These are phyloP conservation scores for Botrytis deweyae DNA, from an alignment of 2,329 filamentous ascomycete species.

Conservation along the genomic window DNA sequence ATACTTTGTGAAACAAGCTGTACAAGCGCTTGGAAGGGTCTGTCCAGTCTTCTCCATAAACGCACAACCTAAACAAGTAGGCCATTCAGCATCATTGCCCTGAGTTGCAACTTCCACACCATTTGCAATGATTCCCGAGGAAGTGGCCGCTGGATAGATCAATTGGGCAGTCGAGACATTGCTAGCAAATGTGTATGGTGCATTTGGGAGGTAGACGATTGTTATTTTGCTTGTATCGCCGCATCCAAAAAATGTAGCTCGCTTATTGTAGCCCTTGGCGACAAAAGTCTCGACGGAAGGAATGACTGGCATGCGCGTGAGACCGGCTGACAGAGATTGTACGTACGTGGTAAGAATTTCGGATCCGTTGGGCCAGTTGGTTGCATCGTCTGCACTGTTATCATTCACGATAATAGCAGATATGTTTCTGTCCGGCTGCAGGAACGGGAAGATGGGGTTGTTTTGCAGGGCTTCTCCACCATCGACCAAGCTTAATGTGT, in stretches of 20 bases:
- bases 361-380: conserved; percentile 44
- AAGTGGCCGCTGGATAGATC: conserved; percentile 41
- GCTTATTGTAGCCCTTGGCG: conserved; percentile 33
- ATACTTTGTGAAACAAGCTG: conserved; percentile 44
- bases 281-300: conserved; percentile 42
- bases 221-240: conserved; percentile 32
- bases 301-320: conserved; percentile 47
- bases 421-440: conserved; percentile 43
- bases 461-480: conserved; percentile 48
- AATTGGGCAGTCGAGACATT: conserved; percentile 39
- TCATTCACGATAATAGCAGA: conserved; percentile 48
- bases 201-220: conserved; percentile 44
- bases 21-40: conserved; percentile 40
- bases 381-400: conserved; percentile 46
- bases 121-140: conserved; percentile 44
- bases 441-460: conserved; percentile 49
- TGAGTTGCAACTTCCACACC: conserved; percentile 43
- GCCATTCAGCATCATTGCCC: conserved; percentile 39
- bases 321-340: conserved; percentile 26
- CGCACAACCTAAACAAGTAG: conserved; percentile 45
- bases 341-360: conserved; percentile 41
- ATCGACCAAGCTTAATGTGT: conserved; percentile 45
- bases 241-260: conserved; percentile 47
- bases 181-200: conserved; percentile 40
- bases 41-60: conserved; percentile 41